Conservation (phyloP, 345 rosid species). For the Cardamine chenopodiifolia region DNA sequence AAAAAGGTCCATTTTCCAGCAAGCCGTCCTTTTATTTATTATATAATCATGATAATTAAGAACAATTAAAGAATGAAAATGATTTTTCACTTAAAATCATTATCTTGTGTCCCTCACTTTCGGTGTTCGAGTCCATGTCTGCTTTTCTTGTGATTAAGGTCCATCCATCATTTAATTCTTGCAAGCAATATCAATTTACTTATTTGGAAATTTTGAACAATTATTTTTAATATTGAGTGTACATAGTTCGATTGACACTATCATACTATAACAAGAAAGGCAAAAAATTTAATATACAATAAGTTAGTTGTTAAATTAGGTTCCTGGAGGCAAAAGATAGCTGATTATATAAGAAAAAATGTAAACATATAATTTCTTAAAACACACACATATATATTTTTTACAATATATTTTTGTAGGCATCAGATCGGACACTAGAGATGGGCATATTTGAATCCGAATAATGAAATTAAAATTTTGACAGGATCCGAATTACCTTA, state of each 20-base stretch:
- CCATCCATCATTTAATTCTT: conserved; percentile 4
- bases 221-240: neutral
- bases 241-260: neutral
- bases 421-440: too few relatives aligned
- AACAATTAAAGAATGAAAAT: conserved; percentile 21
- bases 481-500: too few relatives aligned
- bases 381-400: neutral
- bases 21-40: too few relatives aligned
- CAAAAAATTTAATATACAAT: neutral
- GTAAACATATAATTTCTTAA: neutral
- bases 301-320: neutral
- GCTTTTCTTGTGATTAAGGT: conserved; percentile 6
- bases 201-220: neutral
- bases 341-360: neutral
- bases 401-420: too few relatives aligned
- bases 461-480: too few relatives aligned
- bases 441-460: too few relatives aligned
- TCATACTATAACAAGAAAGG: neutral
- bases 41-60: neutral
- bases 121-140: conserved; percentile 10
- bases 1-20: too few relatives aligned
- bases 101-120: conserved; percentile 19
- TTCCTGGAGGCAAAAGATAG: neutral
- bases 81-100: conserved; percentile 19
- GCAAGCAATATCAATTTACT: neutral